Base-by-base conservation (phyloP, 345 rosid species). In the Brassica carinata region DNA sequence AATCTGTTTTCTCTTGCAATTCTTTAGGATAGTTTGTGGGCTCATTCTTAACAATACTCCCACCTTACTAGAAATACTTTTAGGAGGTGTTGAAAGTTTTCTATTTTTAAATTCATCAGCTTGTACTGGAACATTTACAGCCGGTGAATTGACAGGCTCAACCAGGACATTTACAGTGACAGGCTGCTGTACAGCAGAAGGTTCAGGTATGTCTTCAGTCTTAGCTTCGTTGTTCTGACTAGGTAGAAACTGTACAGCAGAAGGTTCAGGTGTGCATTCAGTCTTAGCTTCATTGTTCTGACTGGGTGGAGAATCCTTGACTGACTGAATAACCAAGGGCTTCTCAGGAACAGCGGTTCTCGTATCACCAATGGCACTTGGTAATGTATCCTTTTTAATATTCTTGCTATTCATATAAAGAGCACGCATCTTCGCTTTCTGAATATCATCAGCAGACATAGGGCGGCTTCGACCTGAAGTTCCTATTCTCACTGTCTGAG, bases 391-490 rank as follows among this genome's bases (percentile, higher is more conserved):
- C 69, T 84, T 73, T 86, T 87, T 92, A 62, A 87, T 89, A 80
- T 90, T 81, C 87, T 88, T 96, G 84, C 88, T 85, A 79, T 93
- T 94, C 97, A 90, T 92, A 85, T 81, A 88, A 19, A 83, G 83
- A 59, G 97, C 96, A 73, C 97, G 97, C 93, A 91, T 85, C 83
- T 96, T 96, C 67, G 97, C 99, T 81, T 96, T 96, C 86, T 94
- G 97, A 83, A 94, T 94, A 87, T 96, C 99, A 87, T 96, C 99
- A 55, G 94, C 94, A 72, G 99, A 94, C 94, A 96, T 90, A 17
- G 99, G 99, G 64, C 98, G 98, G 67, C 93, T 86, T 76, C 85
- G 90, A 84, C 82, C 83, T 77, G 83, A 73, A 76, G 93, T 72
- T 36, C 78, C 89, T 65, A 86, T 71, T 84, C 89, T 90, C 40